Base-by-base conservation (phyloP, 768 basidiomycete species). In the Termitomyces sp. region DNA sequence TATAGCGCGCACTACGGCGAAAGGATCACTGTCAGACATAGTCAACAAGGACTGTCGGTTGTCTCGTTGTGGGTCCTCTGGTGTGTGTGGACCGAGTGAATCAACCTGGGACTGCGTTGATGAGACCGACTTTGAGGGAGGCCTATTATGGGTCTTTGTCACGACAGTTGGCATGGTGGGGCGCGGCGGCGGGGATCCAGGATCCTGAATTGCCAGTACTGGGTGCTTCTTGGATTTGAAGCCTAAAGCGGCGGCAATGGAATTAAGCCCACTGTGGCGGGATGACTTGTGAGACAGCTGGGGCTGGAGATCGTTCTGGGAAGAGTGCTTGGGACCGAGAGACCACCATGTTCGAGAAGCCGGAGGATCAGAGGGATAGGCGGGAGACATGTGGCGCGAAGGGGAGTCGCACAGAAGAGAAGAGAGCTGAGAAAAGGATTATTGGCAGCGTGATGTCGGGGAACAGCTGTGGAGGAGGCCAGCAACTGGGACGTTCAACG, bases 21-120 rank as follows among this genome's bases (percentile, higher is more conserved):
- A 88, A 5, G 87, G 87, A 74, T 89, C 87, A 7, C 76, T 61
- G 66, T 89, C 88, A 10, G 85, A 83, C 29, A 86, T 76, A 4
- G 86, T 86, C 57, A 88, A 69, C 59, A 89, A 72, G 2, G 88
- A 88, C 45, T 81, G 78, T 46, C 81, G 76, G 43, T 67, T 55
- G 54, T 74, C 69, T 57, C 69, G 68, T 31, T 72, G 79, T 56
- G 73, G 74, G 66, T 88, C 86, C 17, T 76, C 72, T 5, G 87
- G 86, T 4, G 86, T 86, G 46, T 72, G 71, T 8, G 85, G 84
- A 60, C 81, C 82, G 37, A 77, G 70, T 29, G 85, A 82, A 67
- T 86, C 84, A 47, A 79, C 79, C 57, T 75, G 79, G 15, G 85
- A 86, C 57, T 75, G 76, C n/a, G 79, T 79, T 31, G 86, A 85